These are phyloP conservation scores for Penicillium sp. DNA, from an alignment of 2,329 filamentous ascomycete genomes.

Conservation along the genomic window DNA sequence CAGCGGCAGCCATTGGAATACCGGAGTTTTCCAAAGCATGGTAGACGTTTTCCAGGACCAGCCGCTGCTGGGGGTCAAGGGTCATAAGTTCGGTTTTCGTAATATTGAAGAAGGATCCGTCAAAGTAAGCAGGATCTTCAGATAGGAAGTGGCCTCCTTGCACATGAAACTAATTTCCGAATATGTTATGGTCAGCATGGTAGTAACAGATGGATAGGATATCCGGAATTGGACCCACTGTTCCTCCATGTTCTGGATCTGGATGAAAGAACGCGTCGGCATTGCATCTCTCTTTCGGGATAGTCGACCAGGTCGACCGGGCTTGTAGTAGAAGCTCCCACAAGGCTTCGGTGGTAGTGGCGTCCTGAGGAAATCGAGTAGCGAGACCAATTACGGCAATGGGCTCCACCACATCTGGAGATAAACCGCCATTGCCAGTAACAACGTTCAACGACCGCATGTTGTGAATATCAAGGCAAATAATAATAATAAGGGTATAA, in stretches of 20 bases:
- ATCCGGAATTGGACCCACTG: slow-evolving; percentile 20
- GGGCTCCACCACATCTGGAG: slow-evolving; percentile 17
- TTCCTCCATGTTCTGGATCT: slow-evolving; percentile 35
- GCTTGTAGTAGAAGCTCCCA: slow-evolving; percentile 36
- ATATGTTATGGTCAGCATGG: not conserved
- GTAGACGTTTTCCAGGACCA: slow-evolving; percentile 35
- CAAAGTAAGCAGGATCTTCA: slow-evolving; percentile 29
- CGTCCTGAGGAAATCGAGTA: slow-evolving; percentile 34
- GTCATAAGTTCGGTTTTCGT: slow-evolving; percentile 26
- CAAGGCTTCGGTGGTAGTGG: slow-evolving; percentile 31
- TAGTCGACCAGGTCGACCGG: slow-evolving; percentile 31
- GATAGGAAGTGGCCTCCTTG: slow-evolving; percentile 31
- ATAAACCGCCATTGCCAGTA: not conserved
- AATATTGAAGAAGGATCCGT: slow-evolving; percentile 35
- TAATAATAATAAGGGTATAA: not conserved
- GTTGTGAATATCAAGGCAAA: not conserved
- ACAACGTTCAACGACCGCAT: not conserved
- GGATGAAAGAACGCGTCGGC: slow-evolving; percentile 40
- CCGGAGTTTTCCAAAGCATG: slow-evolving; percentile 36
- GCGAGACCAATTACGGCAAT: slow-evolving; percentile 41
- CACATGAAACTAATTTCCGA: slow-evolving; percentile 17
- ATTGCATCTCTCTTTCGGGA: slow-evolving; percentile 40
- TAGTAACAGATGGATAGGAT: not conserved
- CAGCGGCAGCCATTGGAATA: slow-evolving; percentile 23
- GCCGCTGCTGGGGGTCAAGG: slow-evolving; percentile 36